Percentiles rank a stretch among this genome's conserved stretches.
phyloP scores from a whole-genome alignment of 1,139 yeast species.

The Yamadazyma triangularis region DNA sequence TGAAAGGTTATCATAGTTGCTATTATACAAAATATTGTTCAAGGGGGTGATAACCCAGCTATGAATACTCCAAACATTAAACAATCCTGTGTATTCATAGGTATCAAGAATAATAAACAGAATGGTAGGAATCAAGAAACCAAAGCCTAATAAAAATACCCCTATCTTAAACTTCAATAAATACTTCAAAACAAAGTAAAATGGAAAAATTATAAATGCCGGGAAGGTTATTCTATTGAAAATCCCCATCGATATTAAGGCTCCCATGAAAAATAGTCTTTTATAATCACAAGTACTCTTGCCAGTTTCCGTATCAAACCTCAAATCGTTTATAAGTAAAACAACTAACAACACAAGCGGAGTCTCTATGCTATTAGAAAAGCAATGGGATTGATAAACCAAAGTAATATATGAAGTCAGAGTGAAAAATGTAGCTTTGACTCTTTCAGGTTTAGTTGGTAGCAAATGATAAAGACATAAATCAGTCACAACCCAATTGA shows the following conservation, averaged over 20 bases:
- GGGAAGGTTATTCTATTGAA: slow-evolving; percentile 86
- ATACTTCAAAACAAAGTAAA: slow-evolving; percentile 33
- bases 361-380: slow-evolving; percentile 86
- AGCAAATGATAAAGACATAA: slow-evolving; percentile 45
- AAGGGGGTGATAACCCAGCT: slow-evolving; percentile 61
- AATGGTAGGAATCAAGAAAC: slow-evolving; percentile 30
- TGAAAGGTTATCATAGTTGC: slow-evolving; percentile 53
- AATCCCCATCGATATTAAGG: slow-evolving; percentile 56
- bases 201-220: slow-evolving; percentile 67
- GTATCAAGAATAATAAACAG: slow-evolving; percentile 56
- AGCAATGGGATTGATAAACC: slow-evolving; percentile 80
- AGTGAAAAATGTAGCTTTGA: slow-evolving; percentile 61
- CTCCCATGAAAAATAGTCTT: slow-evolving; percentile 42
- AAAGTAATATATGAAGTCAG: slow-evolving; percentile 78
- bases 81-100: slow-evolving; percentile 9
- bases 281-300: slow-evolving; percentile 4
- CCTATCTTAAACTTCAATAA: slow-evolving; percentile 25
- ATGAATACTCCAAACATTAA: slow-evolving; percentile 1
- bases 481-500: slow-evolving; percentile 60
- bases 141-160: slow-evolving; percentile 17
- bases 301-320: slow-evolving; percentile 21
- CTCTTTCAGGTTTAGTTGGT: slow-evolving; percentile 56
- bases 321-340: slow-evolving; percentile 44
- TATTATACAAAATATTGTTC: slow-evolving; percentile 73
- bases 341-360: slow-evolving; percentile 55